These are phyloP conservation scores for Mesembryanthemum crystallinum DNA, from an alignment of 148 eudicot genomes.

Conservation along the genomic window DNA sequence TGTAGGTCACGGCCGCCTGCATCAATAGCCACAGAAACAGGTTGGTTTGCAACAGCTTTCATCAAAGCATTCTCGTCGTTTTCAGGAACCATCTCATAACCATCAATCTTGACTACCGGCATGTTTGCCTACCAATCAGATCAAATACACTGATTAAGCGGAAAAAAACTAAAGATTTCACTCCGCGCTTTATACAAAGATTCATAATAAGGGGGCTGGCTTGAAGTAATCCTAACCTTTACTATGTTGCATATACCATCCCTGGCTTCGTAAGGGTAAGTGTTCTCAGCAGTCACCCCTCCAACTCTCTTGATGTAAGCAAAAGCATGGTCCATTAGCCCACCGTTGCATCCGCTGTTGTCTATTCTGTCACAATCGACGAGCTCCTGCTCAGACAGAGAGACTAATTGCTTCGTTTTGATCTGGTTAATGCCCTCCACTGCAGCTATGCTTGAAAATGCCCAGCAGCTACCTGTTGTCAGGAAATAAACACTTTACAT, in stretches of 20 bases:
- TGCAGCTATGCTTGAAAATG: constrained; percentile 64
- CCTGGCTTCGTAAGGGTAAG: constrained; percentile 66
- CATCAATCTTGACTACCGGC: constrained; percentile 65
- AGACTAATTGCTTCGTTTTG: constrained; percentile 51
- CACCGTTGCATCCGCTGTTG: constrained; percentile 70
- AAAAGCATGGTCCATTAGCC: constrained; percentile 75
- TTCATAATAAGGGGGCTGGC: not conserved
- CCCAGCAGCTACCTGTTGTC: constrained; percentile 68
- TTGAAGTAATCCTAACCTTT: constrained; percentile 33
- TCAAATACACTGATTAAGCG: not conserved
- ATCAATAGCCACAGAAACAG: constrained; percentile 71
- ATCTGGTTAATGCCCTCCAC: constrained; percentile 84
- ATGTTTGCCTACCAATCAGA: constrained; percentile 43
- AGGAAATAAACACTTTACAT: not conserved
- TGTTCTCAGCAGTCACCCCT: constrained; percentile 58
- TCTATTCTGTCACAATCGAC: constrained; percentile 62
- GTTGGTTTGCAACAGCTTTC: constrained; percentile 80
- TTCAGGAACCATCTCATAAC: constrained; percentile 60
- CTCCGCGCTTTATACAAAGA: no score
- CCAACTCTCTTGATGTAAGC: constrained; percentile 64
- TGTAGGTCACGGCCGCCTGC: constrained; percentile 59
- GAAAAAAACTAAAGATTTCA: not conserved
- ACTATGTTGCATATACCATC: constrained; percentile 52
- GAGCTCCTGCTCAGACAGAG: constrained; percentile 76
- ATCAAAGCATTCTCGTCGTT: constrained; percentile 61